phyloP scores from a whole-genome alignment of 257 asterid genomes.

The Scutellaria galericulata region DNA sequence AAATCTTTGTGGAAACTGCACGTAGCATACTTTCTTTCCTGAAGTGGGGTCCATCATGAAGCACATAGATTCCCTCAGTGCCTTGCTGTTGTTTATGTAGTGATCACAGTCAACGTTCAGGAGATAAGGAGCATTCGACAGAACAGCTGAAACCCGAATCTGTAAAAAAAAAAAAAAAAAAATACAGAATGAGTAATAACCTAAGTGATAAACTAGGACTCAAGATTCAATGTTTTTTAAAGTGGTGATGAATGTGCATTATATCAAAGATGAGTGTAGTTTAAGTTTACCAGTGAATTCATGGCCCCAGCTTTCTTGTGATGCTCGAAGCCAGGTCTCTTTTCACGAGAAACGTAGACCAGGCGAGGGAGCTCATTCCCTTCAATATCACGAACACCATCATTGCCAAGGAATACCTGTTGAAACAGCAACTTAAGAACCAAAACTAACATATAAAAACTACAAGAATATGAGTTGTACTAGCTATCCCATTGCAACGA shows the following conservation, averaged over 20 bases:
- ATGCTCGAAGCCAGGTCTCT: slow-evolving; percentile 92
- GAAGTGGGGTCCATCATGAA: slow-evolving; percentile 95
- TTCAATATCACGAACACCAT: slow-evolving; percentile 68
- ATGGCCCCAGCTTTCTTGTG: slow-evolving; percentile 97
- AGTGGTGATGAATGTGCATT: not conserved
- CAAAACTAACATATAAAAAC: not conserved
- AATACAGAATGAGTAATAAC: slow-evolving; percentile 4
- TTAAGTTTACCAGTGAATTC: slow-evolving; percentile 77
- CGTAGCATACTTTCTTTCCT: slow-evolving; percentile 89
- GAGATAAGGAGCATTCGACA: slow-evolving; percentile 88
- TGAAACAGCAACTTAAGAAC: slow-evolving; percentile 26
- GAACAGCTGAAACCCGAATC: slow-evolving; percentile 94
- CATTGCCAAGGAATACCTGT: slow-evolving; percentile 85
- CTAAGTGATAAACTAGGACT: slow-evolving; percentile 2
- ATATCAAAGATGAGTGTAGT: not conserved
- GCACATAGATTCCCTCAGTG: slow-evolving; percentile 94
- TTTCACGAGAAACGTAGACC: slow-evolving; percentile 92
- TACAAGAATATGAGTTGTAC: not conserved
- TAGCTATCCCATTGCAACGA: not conserved
- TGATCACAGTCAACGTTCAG: slow-evolving; percentile 94
- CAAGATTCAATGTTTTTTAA: not conserved
- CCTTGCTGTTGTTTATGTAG: slow-evolving; percentile 93
- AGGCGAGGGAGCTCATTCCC: slow-evolving; percentile 73
- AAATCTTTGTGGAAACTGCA: slow-evolving; percentile 93
- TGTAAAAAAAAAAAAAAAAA: slow-evolving; percentile 27